phyloP scores from a whole-genome alignment of 441 rosid genomes.

The Pelargonium fulgidum region DNA sequence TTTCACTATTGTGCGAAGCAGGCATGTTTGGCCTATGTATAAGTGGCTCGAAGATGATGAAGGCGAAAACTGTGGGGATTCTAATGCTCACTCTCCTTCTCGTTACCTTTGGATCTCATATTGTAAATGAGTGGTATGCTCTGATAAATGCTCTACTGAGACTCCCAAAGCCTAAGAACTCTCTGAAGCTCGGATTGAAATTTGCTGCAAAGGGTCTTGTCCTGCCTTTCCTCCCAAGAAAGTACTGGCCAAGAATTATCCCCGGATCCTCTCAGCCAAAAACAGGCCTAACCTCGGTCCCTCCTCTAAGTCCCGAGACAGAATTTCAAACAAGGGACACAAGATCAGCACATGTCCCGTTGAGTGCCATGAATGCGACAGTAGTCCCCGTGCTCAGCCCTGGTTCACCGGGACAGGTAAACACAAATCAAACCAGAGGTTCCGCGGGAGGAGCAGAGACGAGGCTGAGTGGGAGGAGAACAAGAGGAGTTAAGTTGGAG shows the following conservation, averaged over 20 bases:
- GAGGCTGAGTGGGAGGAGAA: constrained; percentile 29
- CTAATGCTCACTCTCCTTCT: neutral
- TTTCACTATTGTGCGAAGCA: neutral
- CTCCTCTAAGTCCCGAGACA: constrained; percentile 16
- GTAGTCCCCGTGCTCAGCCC: constrained; percentile 36
- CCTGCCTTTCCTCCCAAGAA: constrained; percentile 22
- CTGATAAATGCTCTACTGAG: constrained; percentile 3
- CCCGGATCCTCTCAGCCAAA: constrained; percentile 9
- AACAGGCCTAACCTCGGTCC: constrained; percentile 1
- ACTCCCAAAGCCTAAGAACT: neutral
- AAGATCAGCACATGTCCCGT: constrained; percentile 20
- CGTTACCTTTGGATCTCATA: neutral
- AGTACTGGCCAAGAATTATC: constrained; percentile 4
- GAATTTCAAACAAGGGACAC: constrained; percentile 20
- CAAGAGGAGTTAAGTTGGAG: neutral
- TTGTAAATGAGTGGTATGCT: constrained; percentile 2
- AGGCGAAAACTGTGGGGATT: neutral
- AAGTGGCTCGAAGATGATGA: neutral
- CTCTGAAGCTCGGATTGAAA: constrained; percentile 2
- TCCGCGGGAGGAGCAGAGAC: constrained; percentile 18
- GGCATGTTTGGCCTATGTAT: neutral
- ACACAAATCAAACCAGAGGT: constrained; percentile 17
- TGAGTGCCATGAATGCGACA: constrained; percentile 11
- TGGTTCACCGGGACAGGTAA: constrained; percentile 24
- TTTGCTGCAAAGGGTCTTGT: constrained; percentile 5